phyloP scores from a whole-genome alignment of 805 yeast genomes.

The Lipomyces yamanashiensis region DNA sequence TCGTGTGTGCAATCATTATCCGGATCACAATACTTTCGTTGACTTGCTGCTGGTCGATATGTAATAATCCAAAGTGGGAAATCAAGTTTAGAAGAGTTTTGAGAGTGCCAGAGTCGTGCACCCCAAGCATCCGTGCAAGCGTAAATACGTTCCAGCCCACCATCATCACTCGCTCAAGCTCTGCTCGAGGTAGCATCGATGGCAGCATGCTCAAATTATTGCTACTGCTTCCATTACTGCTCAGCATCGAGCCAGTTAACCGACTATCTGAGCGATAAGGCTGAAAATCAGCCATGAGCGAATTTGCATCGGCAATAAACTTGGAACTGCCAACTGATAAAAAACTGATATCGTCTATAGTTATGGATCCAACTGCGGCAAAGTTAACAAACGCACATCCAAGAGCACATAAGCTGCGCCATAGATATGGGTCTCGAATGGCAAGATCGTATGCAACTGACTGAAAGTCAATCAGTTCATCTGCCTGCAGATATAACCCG shows the following conservation, averaged over 20 bases:
- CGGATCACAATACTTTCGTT: slow-evolving; percentile 3
- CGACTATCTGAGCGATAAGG: not conserved
- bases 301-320: not conserved
- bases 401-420: slow-evolving; percentile 18
- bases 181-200: slow-evolving; percentile 7
- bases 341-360: slow-evolving; percentile 5
- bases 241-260: not conserved
- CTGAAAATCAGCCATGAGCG: slow-evolving; percentile 1
- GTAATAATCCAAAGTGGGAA: slow-evolving; percentile 13
- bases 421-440: slow-evolving; percentile 5
- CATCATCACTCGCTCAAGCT: slow-evolving; percentile 19
- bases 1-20: slow-evolving; percentile 13
- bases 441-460: slow-evolving; percentile 6
- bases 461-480: slow-evolving; percentile 9
- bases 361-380: not conserved
- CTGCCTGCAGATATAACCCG: slow-evolving; percentile 13
- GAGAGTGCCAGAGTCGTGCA: slow-evolving; percentile 5
- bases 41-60: not conserved
- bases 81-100: slow-evolving; percentile 13
- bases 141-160: slow-evolving; percentile 29
- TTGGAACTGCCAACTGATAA: not conserved
- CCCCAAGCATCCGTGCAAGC: slow-evolving; percentile 11
- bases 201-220: not conserved
- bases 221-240: not conserved
- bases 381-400: slow-evolving; percentile 14